These are phyloP conservation scores for Ilyonectria robusta DNA, from an alignment of 2,329 filamentous ascomycete genomes.

Conservation along the genomic window DNA sequence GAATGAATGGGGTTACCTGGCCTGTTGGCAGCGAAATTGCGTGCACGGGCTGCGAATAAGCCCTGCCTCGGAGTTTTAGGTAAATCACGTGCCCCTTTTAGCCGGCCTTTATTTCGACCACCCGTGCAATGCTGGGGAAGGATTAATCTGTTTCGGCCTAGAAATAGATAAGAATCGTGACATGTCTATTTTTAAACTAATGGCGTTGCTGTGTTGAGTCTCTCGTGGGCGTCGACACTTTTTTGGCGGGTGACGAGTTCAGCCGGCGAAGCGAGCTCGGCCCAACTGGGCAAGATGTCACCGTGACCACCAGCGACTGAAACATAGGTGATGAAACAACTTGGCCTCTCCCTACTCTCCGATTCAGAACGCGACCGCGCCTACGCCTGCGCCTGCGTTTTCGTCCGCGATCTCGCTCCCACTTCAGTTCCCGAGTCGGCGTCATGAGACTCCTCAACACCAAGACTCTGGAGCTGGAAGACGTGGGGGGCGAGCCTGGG, in stretches of 20 bases:
- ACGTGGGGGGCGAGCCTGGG: conserved; percentile 32
- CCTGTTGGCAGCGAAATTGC: background rate
- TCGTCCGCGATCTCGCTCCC: background rate
- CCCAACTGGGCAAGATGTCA: conserved; percentile 33
- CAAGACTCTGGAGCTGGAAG: conserved; percentile 45
- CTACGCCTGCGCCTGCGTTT: background rate
- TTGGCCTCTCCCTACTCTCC: conserved; percentile 9
- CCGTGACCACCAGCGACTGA: conserved; percentile 30
- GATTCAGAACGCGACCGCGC: conserved; percentile 25
- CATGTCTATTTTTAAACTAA: conserved; percentile 21
- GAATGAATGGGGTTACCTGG: too few relatives aligned
- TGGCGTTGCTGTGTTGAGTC: background rate
- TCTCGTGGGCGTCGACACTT: conserved; percentile 1
- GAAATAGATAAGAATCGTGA: conserved; percentile 5
- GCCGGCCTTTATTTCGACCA: conserved; percentile 22
- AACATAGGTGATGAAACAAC: conserved; percentile 26
- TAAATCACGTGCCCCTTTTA: conserved; percentile 17
- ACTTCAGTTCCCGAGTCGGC: conserved; percentile 11
- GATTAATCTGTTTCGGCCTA: background rate
- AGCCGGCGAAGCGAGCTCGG: conserved; percentile 12
- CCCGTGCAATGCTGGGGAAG: conserved; percentile 8
- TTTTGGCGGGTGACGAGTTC: conserved; percentile 3
- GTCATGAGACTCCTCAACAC: conserved; percentile 48
- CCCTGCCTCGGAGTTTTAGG: conserved; percentile 7
- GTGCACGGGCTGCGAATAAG: conserved; percentile 8